A percentile compares a stretch with the other conserved stretches of the same genome.
Evolutionary conservation across 148 eudicot species (phyloP).

Genomic region (Cornus florida): DNA sequence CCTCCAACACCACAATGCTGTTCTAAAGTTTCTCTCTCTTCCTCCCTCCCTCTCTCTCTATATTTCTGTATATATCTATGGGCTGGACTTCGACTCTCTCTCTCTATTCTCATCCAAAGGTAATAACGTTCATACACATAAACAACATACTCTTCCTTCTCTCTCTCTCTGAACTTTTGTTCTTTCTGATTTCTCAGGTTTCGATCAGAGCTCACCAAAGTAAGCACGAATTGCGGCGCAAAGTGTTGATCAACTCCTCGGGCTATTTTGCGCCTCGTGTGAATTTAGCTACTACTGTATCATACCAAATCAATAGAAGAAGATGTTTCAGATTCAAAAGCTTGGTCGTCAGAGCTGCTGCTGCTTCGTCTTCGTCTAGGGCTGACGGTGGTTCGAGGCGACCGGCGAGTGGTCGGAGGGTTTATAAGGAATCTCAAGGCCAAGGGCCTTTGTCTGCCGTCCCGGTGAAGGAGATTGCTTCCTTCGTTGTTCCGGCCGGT

Average conservation of each 20-base stretch:
- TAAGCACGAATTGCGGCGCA: not conserved
- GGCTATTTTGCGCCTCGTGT: slow-evolving; percentile 6
- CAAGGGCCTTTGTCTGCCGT: slow-evolving; percentile 28
- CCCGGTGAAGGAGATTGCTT: slow-evolving; percentile 51
- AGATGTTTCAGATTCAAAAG: slow-evolving; percentile 17
- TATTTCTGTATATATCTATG: slow-evolving; percentile 10
- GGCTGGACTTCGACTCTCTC: slow-evolving; percentile 45
- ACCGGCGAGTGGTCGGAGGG: slow-evolving; percentile 44
- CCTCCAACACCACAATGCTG: not conserved
- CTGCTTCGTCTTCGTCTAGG: slow-evolving; percentile 9
- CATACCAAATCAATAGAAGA: not conserved
- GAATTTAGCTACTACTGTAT: slow-evolving; percentile 18
- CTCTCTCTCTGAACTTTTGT: not conserved
- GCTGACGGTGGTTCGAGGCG: slow-evolving; percentile 24
- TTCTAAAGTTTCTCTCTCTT: not conserved
- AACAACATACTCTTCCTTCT: not conserved
- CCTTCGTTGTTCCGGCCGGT: slow-evolving; percentile 57
- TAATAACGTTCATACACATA: not conserved
- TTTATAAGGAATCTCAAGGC: slow-evolving; percentile 57
- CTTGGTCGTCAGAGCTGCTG: slow-evolving; percentile 33
- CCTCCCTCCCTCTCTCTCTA: not conserved
- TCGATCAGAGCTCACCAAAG: slow-evolving; percentile 6
- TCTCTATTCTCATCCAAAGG: slow-evolving; percentile 45
- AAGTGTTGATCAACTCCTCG: slow-evolving; percentile 4
- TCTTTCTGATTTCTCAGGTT: slow-evolving; percentile 11